phyloP scores from a whole-genome alignment of 306 rosid species.

The Oxytropis ochrocephala region DNA sequence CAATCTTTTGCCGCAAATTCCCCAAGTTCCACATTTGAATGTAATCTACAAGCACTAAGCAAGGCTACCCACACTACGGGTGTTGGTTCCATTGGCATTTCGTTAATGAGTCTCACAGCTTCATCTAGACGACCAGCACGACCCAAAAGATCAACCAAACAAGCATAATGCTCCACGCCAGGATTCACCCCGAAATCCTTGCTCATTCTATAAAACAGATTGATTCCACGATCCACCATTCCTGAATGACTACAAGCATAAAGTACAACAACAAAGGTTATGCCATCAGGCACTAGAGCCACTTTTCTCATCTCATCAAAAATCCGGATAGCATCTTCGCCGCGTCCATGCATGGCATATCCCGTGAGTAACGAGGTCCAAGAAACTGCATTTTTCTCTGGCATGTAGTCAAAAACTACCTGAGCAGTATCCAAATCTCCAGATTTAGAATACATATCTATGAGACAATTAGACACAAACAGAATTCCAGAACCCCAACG shows the following conservation, averaged over 20 bases:
- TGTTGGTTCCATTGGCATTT: slow-evolving; percentile 69
- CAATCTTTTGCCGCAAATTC: slow-evolving; percentile 64
- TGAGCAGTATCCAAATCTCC: slow-evolving; percentile 75
- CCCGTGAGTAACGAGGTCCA: slow-evolving; percentile 84
- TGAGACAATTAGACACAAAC: slow-evolving; percentile 68
- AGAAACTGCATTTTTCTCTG: slow-evolving; percentile 55
- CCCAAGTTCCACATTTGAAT: slow-evolving; percentile 66
- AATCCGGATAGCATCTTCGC: slow-evolving; percentile 63
- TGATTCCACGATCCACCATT: slow-evolving; percentile 59
- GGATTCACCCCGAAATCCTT: slow-evolving; percentile 57
- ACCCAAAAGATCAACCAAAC: slow-evolving; percentile 86
- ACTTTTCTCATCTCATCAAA: slow-evolving; percentile 52
- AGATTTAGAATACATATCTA: slow-evolving; percentile 84
- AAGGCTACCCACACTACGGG: slow-evolving; percentile 74
- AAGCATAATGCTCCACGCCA: slow-evolving; percentile 74
- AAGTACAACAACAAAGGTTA: slow-evolving; percentile 70
- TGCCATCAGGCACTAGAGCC: slow-evolving; percentile 52
- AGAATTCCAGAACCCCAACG: slow-evolving; percentile 35
- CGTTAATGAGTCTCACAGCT: slow-evolving; percentile 51
- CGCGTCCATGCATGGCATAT: slow-evolving; percentile 82
- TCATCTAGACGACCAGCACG: slow-evolving; percentile 68
- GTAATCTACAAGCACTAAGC: slow-evolving; percentile 65
- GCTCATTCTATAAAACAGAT: slow-evolving; percentile 56
- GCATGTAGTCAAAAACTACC: slow-evolving; percentile 53
- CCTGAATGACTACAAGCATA: slow-evolving; percentile 91